Evolutionary conservation across 129 eudicot genomes (phyloP).

Genomic region (Tanacetum coccineum): DNA sequence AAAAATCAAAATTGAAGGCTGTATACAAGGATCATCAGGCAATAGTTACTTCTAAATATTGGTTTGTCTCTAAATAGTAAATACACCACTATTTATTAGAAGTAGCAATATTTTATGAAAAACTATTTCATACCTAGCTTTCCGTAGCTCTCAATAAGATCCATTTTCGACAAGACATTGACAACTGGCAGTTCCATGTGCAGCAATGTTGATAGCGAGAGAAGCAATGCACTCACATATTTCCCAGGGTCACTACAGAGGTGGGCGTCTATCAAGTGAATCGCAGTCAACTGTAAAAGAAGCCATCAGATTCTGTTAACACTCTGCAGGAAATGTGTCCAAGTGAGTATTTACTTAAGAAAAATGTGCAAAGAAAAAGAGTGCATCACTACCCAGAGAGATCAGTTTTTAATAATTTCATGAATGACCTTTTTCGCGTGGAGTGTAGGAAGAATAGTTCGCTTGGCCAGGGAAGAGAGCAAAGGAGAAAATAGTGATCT

Average conservation of each 20-base stretch:
- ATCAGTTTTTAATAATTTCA: constrained; percentile 67
- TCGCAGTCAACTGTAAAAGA: constrained; percentile 71
- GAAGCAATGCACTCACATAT: constrained; percentile 91
- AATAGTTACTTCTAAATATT: too few relatives aligned
- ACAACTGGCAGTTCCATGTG: constrained; percentile 77
- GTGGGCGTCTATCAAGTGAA: constrained; percentile 89
- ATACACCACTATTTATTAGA: too few relatives aligned
- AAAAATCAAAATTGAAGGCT: constrained; percentile 92
- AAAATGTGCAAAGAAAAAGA: neutral
- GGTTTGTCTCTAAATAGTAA: neutral
- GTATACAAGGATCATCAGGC: constrained; percentile 16
- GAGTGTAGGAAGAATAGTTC: constrained; percentile 89
- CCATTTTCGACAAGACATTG: constrained; percentile 81
- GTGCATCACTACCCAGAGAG: constrained; percentile 48
- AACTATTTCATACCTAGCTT: too few relatives aligned
- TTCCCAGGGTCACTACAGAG: too few relatives aligned
- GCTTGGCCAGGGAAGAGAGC: constrained; percentile 94
- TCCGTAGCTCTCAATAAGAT: too few relatives aligned
- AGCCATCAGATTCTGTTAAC: neutral
- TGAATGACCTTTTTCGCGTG: constrained; percentile 72
- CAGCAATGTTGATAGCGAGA: constrained; percentile 86
- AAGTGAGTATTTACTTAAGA: neutral
- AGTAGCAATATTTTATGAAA: neutral
- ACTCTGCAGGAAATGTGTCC: neutral
- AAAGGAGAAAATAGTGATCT: constrained; percentile 93